These are phyloP conservation scores for Talaromyces sp. DNA, from an alignment of 2,329 filamentous ascomycete genomes.

Conservation along the genomic window DNA sequence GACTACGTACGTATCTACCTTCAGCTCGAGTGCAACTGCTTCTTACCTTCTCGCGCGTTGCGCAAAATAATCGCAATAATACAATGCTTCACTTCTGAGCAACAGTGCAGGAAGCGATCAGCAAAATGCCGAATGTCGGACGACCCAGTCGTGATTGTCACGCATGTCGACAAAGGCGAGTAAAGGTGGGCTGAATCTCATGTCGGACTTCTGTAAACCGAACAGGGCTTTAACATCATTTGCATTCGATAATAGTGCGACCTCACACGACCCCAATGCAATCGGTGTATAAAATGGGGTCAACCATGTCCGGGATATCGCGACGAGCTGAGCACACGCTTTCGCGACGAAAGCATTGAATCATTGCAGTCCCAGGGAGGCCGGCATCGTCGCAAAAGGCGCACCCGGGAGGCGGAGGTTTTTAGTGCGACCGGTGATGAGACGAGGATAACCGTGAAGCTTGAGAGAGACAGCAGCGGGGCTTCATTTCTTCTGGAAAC, in stretches of 20 bases:
- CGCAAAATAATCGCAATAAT: background rate
- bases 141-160: slow-evolving; percentile 5
- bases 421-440: background rate
- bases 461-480: background rate
- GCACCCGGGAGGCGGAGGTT: background rate
- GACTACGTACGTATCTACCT: background rate
- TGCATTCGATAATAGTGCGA: background rate
- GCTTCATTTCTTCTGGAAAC: background rate
- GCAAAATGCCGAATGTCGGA: slow-evolving; percentile 2
- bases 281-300: background rate
- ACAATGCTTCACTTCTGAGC: background rate
- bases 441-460: background rate
- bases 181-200: background rate
- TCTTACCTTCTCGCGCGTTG: background rate
- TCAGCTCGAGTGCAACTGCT: background rate
- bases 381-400: background rate
- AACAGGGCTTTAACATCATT: background rate
- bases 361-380: background rate
- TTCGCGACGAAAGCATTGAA: background rate
- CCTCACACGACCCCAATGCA: background rate
- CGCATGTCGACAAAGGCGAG: background rate
- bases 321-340: background rate
- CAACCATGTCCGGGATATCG: background rate
- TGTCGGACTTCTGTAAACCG: background rate
- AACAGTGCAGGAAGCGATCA: background rate